Percentiles rank a stretch among this genome's conserved stretches.
phyloP scores from a whole-genome alignment of 768 basidiomycete genomes.

The Phylloporus rhodoxanthus region DNA sequence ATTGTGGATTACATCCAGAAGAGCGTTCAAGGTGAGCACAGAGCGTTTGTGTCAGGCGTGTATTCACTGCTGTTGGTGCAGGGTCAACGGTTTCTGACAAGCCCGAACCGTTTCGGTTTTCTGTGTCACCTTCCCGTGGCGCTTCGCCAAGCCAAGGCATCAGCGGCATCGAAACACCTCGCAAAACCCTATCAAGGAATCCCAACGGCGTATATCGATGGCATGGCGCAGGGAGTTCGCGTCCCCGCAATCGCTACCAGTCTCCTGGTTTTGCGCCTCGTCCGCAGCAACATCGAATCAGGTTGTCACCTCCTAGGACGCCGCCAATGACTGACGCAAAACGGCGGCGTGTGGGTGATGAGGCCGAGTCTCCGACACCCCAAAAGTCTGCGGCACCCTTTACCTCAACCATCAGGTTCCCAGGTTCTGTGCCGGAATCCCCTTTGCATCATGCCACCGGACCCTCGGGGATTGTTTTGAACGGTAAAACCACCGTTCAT shows the following conservation, averaged over 20 bases:
- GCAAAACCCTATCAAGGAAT: conserved; percentile 56
- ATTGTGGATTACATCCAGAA: conserved; percentile 51
- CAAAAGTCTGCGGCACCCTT: conserved; percentile 28
- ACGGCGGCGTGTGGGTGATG: conserved; percentile 54
- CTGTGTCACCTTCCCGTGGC: conserved; percentile 34
- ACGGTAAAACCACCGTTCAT: conserved; percentile 21
- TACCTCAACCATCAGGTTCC: conserved; percentile 20
- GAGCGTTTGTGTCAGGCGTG: conserved; percentile 7
- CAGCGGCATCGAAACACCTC: conserved; percentile 31
- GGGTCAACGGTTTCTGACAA: conserved; percentile 31
- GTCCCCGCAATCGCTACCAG: conserved; percentile 60
- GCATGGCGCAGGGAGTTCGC: conserved; percentile 74
- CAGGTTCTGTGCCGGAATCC: conserved; percentile 26
- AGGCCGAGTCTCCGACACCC: conserved; percentile 32
- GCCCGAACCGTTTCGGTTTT: conserved; percentile 60
- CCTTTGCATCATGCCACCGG: conserved; percentile 25
- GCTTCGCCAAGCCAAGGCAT: conserved; percentile 22
- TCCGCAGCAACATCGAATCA: conserved; percentile 41
- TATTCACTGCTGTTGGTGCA: conserved; percentile 9
- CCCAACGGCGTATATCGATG: conserved; percentile 71
- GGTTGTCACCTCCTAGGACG: conserved; percentile 35
- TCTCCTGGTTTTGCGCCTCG: conserved; percentile 68
- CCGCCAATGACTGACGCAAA: conserved; percentile 46
- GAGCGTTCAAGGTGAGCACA: conserved; percentile 41
- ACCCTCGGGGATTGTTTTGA: conserved; percentile 25